Evolutionary conservation across 1,284 basidiomycete species (phyloP), one percentile per base, ranked within the genome.

Genomic region (Pholiota adiposa): DNA sequence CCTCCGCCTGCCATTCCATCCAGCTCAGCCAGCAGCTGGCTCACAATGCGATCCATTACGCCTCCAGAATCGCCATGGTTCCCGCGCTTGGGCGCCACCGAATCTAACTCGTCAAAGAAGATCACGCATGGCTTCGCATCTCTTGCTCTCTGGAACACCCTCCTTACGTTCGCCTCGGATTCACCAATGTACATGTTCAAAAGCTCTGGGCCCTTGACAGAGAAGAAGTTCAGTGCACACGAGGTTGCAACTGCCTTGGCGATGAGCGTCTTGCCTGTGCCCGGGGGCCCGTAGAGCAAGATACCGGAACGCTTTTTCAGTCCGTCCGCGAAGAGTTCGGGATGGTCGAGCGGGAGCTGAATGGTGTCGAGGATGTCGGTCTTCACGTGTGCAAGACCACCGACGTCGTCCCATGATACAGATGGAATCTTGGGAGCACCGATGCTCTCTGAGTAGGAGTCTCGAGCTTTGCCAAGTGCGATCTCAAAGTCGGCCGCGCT

Each of bases 121-220:
- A 99, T 92, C 44, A 99, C 92, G 71, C 94, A 96, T 4, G 94
- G 94, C 51, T 86, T 87, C 0, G 94, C 94, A 75, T 96, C 93
- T 54, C 94, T 81, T 11, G 97, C 97, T 19, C 89, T 86, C 69
- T 94, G 91, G 72, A 99, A 99, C 1, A 99, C 88, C 5, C 90
- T 83, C 11, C 97, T 89, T 34, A 99, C 94, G 70, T 97, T 96
- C 34, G 96, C 93, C 74, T 99, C 97, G 5, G 96, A 97, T 79
- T 99, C 97, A 65, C 97, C 97, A 68, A 99, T 98, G 75, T 98
- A 98, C 87, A 98, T 97, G 73, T 97, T 97, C 44, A 97, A 85
- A 31, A 99, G 81, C 70, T 98, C 96, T 1, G 97, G 97, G 0
- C 97, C 97, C 72, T 98, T 98, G 70, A 99, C 91, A n/a, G 92